Percentiles rank a stretch among this genome's conserved stretches.
phyloP scores from a whole-genome alignment of 441 rosid genomes.

The Populus hybrid region DNA sequence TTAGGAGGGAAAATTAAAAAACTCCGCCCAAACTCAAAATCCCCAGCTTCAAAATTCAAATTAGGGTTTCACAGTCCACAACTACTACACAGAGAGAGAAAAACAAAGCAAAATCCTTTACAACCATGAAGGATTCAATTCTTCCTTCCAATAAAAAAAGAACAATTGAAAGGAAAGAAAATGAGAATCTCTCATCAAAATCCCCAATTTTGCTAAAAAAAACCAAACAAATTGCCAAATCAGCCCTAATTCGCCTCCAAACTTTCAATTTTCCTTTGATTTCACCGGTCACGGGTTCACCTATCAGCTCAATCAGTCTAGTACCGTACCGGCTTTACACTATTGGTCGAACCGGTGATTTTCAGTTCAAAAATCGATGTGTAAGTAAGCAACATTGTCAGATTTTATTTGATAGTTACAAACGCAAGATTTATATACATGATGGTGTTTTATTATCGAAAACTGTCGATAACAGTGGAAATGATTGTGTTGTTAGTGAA shows the following conservation, averaged over 20 bases:
- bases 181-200: neutral
- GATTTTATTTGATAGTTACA: slow-evolving; percentile 51
- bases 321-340: slow-evolving; percentile 58
- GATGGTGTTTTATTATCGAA: slow-evolving; percentile 41
- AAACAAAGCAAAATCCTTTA: neutral
- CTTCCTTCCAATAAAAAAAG: neutral
- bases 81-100: neutral
- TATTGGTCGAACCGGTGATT: slow-evolving; percentile 61
- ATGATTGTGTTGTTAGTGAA: slow-evolving; percentile 31
- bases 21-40: neutral
- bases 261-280: slow-evolving; percentile 50
- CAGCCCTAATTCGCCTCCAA: slow-evolving; percentile 43
- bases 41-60: neutral
- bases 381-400: slow-evolving; percentile 80
- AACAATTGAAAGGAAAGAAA: slow-evolving; percentile 11
- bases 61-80: neutral
- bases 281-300: slow-evolving; percentile 45
- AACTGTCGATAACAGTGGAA: neutral
- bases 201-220: slow-evolving; percentile 23
- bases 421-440: slow-evolving; percentile 48
- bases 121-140: slow-evolving; percentile 19
- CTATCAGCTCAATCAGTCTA: slow-evolving; percentile 37
- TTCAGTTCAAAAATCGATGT: slow-evolving; percentile 36
- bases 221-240: slow-evolving; percentile 28
- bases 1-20: neutral